A percentile compares a stretch with the other conserved stretches of the same genome.
Evolutionary conservation across 2,329 filamentous ascomycete genomes (phyloP).

Genomic region (Aspergillus amoenus): DNA sequence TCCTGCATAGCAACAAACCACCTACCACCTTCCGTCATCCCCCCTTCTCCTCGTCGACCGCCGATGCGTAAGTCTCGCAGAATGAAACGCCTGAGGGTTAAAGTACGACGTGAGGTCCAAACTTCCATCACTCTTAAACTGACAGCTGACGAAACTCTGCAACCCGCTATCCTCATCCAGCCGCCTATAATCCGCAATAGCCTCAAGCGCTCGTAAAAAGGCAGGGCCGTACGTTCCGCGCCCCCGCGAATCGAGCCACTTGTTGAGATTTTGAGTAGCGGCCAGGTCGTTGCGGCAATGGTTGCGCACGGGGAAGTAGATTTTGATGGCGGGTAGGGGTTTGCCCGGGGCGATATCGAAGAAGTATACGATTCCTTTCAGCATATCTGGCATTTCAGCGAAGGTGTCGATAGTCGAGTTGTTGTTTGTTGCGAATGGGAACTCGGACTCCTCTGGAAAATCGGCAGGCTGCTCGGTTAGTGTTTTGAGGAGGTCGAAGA

Average conservation of each 20-base stretch:
- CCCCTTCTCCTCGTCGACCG: conserved; percentile 3
- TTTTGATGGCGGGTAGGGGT: background rate
- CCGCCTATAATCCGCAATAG: conserved; percentile 4
- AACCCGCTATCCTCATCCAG: conserved; percentile 1
- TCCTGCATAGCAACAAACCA: background rate
- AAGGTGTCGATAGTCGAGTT: background rate
- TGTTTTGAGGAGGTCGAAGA: conserved; percentile 7
- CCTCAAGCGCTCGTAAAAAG: background rate
- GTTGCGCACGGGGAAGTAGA: conserved; percentile 8
- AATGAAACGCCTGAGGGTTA: conserved; percentile 7
- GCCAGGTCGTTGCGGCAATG: conserved; percentile 3
- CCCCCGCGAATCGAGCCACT: conserved; percentile 1
- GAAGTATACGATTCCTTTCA: conserved; percentile 5
- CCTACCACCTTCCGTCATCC: background rate
- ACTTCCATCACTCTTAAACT: background rate
- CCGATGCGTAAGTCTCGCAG: background rate
- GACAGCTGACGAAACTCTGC: conserved; percentile 3
- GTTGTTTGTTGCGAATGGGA: background rate
- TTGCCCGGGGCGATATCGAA: conserved; percentile 6
- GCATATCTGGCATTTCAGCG: background rate
- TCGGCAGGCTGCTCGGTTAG: background rate
- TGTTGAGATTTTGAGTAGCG: background rate
- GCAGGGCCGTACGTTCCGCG: background rate
- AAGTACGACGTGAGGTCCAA: conserved; percentile 8
- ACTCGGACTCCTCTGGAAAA: background rate